Base-by-base conservation (phyloP, 257 asterid species). In the Leonotis leonurus region DNA sequence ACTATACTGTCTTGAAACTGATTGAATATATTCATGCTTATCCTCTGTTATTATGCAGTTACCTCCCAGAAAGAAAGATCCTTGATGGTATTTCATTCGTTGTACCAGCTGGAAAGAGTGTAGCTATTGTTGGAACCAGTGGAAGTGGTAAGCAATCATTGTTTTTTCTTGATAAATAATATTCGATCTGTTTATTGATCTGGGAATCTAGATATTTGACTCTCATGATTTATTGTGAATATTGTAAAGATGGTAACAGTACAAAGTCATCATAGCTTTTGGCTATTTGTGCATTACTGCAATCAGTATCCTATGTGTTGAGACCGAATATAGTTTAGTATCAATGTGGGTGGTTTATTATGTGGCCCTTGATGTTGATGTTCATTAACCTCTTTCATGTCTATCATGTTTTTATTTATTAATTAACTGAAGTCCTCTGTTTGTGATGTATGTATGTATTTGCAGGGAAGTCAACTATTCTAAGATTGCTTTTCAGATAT, bases 111-210 rank as follows among this genome's bases (percentile, higher is more conserved):
- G 99, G 99, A 39, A 89, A 82, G 77, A 93, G 99, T 76, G 96
- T 93, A 18, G 99, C 99, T 82, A 89, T 93, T 58, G 99, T 93
- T 66, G 99, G 99, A 71, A 89, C 99, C 49, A 93, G 99, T 81
- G 99, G 99, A 60, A 89, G 97, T 76, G 99, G 99, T 93, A 83
- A 80, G 54, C 11, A 10, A 25, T 68, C 39, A 22, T 61, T 66
- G 25, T 12, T 53, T 60, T 62, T 57, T 72, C 30, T 65, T 36
- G 60, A 62, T 48, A 39, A 3, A 54, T 36, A 67, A 21, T 27
- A 25, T n/a, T 37, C 25, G 27, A 59, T 66, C 68, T 64, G 37
- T 60, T 16, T 56, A 71, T 32, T 52, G 62, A 48, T 53, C 44
- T 46, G 24, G 51, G 21, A 53, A 49, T 67, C 58, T 18, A 30